Percentiles rank a stretch among this genome's conserved stretches.
phyloP scores from a whole-genome alignment of 257 asterid genomes.

The Agastache rugosa region DNA sequence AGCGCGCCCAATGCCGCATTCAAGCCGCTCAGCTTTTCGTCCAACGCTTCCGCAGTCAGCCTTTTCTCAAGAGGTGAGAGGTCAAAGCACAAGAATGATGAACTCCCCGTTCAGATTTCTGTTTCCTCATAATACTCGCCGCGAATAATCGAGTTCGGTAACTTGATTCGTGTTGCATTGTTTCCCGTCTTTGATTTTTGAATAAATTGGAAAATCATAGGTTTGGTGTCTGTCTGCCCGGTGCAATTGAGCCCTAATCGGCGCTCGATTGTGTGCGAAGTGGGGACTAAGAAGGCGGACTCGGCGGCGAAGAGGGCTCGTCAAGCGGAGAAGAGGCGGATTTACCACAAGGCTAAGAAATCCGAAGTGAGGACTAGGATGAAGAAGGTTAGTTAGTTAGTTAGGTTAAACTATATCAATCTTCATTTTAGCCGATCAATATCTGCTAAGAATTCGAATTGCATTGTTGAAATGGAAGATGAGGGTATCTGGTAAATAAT shows the following conservation, averaged over 20 bases:
- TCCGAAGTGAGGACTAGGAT: slow-evolving; percentile 90
- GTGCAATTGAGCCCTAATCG: slow-evolving; percentile 51
- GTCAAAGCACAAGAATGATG: background rate
- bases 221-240: slow-evolving; percentile 49
- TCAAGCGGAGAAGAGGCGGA: slow-evolving; percentile 91
- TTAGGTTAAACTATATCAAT: background rate
- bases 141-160: background rate
- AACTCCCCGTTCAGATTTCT: slow-evolving; percentile 1
- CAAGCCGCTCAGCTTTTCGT: slow-evolving; percentile 77
- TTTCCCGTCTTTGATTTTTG: background rate
- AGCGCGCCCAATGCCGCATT: slow-evolving; percentile 41
- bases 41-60: slow-evolving; percentile 54
- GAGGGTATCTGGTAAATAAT: background rate
- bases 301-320: slow-evolving; percentile 98
- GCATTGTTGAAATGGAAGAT: slow-evolving; percentile 16
- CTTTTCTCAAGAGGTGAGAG: slow-evolving; percentile 69
- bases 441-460: background rate
- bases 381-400: slow-evolving; percentile 63
- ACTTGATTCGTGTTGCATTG: background rate
- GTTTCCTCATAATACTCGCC: no score
- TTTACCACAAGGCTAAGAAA: slow-evolving; percentile 69
- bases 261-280: slow-evolving; percentile 76
- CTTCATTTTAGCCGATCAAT: background rate
- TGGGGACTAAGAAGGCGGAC: slow-evolving; percentile 81
- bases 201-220: slow-evolving; percentile 34